Percentiles rank a stretch among this genome's conserved stretches.
Conservation (phyloP, 2,329 filamentous ascomycete species). For the Fusarium phyllophilum region DNA sequence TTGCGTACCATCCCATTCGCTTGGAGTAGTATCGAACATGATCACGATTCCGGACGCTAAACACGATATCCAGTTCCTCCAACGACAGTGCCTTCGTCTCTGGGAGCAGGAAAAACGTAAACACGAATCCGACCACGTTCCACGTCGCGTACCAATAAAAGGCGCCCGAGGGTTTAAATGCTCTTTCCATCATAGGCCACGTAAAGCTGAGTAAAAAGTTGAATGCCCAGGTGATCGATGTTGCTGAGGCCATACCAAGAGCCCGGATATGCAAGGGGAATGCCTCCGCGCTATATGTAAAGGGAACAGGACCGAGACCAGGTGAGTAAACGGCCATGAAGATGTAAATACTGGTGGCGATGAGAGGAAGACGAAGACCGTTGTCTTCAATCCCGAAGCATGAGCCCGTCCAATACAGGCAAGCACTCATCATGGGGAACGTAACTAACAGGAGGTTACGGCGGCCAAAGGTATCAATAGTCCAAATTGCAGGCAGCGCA, state of each 20-base stretch:
- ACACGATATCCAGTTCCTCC: constrained; percentile 62
- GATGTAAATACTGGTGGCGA: constrained; percentile 49
- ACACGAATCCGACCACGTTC: constrained; percentile 53
- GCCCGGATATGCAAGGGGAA: constrained; percentile 51
- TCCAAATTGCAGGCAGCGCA: constrained; percentile 63
- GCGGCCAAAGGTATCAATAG: constrained; percentile 56
- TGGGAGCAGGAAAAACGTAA: constrained; percentile 61
- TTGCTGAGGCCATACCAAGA: constrained; percentile 52
- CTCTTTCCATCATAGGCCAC: constrained; percentile 45
- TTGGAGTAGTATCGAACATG: constrained; percentile 53
- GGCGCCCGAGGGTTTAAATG: constrained; percentile 44
- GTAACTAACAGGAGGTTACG: not conserved
- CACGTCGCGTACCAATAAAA: constrained; percentile 48
- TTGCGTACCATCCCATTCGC: constrained; percentile 22
- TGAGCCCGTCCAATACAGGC: constrained; percentile 43
- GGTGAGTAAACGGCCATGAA: constrained; percentile 52
- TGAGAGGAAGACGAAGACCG: constrained; percentile 39
- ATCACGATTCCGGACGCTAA: constrained; percentile 54
- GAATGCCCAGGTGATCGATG: constrained; percentile 49
- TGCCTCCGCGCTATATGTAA: constrained; percentile 49
- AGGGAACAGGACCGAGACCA: constrained; percentile 43
- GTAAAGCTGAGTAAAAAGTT: constrained; percentile 49
- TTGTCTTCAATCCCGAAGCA: constrained; percentile 1
- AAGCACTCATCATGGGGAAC: constrained; percentile 10
- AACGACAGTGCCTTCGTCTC: constrained; percentile 62